Evolutionary conservation across 2,329 filamentous ascomycete species (phyloP).

Genomic region (Monosporascus ibericus): DNA sequence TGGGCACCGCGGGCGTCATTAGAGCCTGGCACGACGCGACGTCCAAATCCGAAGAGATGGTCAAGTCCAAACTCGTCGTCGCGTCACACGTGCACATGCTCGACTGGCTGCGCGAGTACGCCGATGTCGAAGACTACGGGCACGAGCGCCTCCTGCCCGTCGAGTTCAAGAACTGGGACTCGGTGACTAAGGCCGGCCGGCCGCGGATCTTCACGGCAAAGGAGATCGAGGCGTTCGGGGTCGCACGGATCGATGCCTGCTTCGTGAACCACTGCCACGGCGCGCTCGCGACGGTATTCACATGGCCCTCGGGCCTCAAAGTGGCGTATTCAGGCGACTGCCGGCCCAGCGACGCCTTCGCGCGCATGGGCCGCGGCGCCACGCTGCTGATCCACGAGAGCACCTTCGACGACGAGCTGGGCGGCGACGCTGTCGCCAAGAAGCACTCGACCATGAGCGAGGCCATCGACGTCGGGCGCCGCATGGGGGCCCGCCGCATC

Average conservation of each 20-base stretch:
- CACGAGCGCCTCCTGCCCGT: constrained; percentile 41
- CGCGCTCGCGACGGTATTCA: constrained; percentile 70
- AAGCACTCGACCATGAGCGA: constrained; percentile 86
- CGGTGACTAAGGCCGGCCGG: constrained; percentile 6
- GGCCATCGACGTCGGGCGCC: constrained; percentile 68
- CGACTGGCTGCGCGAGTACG: constrained; percentile 72
- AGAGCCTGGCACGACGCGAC: constrained; percentile 67
- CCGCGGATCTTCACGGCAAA: constrained; percentile 28
- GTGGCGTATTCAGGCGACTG: constrained; percentile 94
- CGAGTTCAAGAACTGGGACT: constrained; percentile 2
- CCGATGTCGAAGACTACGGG: constrained; percentile 70
- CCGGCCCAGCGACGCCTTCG: constrained; percentile 67
- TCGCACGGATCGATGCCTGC: constrained; percentile 61
- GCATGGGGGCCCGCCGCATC: constrained; percentile 74
- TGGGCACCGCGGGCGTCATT: constrained; percentile 77
- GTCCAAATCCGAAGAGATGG: constrained; percentile 25
- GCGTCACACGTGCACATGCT: constrained; percentile 68
- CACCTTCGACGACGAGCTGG: constrained; percentile 85
- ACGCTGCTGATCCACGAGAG: constrained; percentile 92
- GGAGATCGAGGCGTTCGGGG: constrained; percentile 48
- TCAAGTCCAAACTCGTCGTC: constrained; percentile 48
- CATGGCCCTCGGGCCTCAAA: constrained; percentile 75
- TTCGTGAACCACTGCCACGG: constrained; percentile 73
- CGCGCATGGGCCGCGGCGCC: constrained; percentile 61
- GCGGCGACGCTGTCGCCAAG: constrained; percentile 74